Percentiles rank a stretch among this genome's conserved stretches.
These are phyloP conservation scores for Xylaria digitata DNA, from an alignment of 2,329 filamentous ascomycete genomes.

Conservation along the genomic window DNA sequence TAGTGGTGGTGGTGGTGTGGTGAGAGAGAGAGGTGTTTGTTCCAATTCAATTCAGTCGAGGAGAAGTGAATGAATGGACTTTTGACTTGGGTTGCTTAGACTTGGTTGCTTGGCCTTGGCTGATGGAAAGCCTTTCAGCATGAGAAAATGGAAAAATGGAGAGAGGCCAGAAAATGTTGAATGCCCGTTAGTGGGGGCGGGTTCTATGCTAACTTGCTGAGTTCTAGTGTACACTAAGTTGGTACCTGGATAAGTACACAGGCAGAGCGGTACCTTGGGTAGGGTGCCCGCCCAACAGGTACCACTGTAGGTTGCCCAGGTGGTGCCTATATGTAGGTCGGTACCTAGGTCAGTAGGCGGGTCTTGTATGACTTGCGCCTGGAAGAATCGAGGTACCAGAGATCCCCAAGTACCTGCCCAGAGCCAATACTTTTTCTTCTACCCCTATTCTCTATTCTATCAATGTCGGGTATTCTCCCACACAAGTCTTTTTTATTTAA, in stretches of 20 bases:
- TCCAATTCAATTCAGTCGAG: conserved; percentile 22
- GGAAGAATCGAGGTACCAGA: background rate
- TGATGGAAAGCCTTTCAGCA: conserved; percentile 25
- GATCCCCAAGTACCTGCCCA: conserved; percentile 6
- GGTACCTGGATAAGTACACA: background rate
- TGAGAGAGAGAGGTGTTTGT: conserved; percentile 32
- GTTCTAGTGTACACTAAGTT: background rate
- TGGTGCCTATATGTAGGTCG: background rate
- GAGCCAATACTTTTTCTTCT: background rate
- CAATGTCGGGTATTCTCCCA: conserved; percentile 8
- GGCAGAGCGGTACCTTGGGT: no score
- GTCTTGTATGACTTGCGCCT: background rate
- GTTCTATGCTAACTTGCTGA: conserved; percentile 19
- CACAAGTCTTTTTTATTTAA: conserved; percentile 8
- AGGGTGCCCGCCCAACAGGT: no score
- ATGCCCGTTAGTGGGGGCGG: conserved; percentile 27
- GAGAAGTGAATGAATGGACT: conserved; percentile 19
- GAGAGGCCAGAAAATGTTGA: conserved; percentile 30
- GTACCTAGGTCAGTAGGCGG: conserved; percentile 3
- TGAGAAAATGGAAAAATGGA: conserved; percentile 13
- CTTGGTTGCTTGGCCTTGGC: conserved; percentile 14
- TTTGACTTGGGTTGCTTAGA: conserved; percentile 15
- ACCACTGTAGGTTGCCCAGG: no score
- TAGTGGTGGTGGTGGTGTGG: conserved; percentile 24
- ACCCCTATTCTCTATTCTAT: conserved; percentile 34